Conservation (phyloP, 768 basidiomycete genomes). For the Nevesoporus exiguus region DNA sequence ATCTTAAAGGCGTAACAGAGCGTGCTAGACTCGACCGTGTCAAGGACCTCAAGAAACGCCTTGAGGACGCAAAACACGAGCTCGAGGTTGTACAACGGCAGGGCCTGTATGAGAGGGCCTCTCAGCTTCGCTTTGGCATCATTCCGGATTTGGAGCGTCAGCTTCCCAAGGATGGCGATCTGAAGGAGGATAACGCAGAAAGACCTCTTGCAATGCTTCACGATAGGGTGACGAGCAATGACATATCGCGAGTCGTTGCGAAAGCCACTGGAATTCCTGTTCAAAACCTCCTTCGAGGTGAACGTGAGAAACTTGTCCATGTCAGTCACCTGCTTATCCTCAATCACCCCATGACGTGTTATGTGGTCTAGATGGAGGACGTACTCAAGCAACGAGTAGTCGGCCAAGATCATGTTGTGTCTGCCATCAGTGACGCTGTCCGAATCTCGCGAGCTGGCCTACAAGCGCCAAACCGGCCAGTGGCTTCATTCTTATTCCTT, state of each 20-base stretch:
- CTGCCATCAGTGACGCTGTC: conserved; percentile 85
- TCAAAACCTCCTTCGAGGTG: conserved; percentile 82
- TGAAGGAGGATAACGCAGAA: conserved; percentile 40
- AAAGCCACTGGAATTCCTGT: conserved; percentile 90
- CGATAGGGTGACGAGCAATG: conserved; percentile 84
- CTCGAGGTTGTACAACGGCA: conserved; percentile 87
- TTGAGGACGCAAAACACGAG: conserved; percentile 82
- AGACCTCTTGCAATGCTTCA: conserved; percentile 65
- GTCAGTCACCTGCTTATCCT: conserved; percentile 40
- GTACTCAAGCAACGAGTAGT: conserved; percentile 70
- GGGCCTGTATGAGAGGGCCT: conserved; percentile 83
- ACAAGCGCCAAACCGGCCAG: conserved; percentile 83
- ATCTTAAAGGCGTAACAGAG: conserved; percentile 38
- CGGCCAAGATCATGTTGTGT: conserved; percentile 87
- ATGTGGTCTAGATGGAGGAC: conserved; percentile 74
- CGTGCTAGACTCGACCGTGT: conserved; percentile 63
- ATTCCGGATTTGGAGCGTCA: conserved; percentile 79
- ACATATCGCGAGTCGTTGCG: conserved; percentile 85
- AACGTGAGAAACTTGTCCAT: conserved; percentile 85
- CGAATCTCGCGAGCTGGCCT: conserved; percentile 90
- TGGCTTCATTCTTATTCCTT: conserved; percentile 89
- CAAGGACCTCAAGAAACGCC: conserved; percentile 66
- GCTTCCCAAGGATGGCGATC: conserved; percentile 54
- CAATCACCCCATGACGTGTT: not conserved
- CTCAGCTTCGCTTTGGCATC: conserved; percentile 75